Conservation (phyloP, 768 basidiomycete genomes). For the Kwoniella pini region DNA sequence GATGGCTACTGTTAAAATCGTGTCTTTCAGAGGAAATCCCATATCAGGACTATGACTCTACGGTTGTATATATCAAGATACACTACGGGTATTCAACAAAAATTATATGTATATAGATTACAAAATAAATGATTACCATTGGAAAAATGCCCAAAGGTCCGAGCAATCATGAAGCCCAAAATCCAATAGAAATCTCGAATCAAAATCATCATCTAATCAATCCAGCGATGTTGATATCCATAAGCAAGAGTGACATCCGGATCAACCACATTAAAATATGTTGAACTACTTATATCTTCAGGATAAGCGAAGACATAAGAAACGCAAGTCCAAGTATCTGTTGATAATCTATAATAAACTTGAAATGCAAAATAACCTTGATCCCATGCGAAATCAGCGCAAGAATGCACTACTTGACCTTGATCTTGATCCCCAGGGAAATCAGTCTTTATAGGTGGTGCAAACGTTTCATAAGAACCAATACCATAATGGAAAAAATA, state of each 20-base stretch:
- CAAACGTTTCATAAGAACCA: neutral
- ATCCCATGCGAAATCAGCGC: conserved; percentile 13
- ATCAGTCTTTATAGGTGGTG: neutral
- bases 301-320: conserved; percentile 3
- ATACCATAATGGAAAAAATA: conserved; percentile 3
- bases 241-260: conserved; percentile 1
- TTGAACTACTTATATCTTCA: neutral
- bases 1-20: no score
- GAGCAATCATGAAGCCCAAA: no score
- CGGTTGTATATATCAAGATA: no score
- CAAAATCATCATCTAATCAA: neutral
- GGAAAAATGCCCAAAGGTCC: no score
- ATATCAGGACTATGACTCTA: no score
- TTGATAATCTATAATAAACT: conserved; percentile 8
- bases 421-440: neutral
- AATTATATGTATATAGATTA: no score
- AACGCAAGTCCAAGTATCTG: conserved; percentile 6
- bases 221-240: conserved; percentile 9
- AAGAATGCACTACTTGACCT: neutral
- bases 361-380: conserved; percentile 11
- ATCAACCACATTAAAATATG: conserved; percentile 9
- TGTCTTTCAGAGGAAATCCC: no score
- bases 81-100: no score
- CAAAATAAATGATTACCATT: no score
- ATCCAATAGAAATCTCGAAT: neutral